Percentiles rank a stretch among this genome's conserved stretches.
Evolutionary conservation across 805 yeast species (phyloP).

Genomic region (Schwanniomyces yamadae): DNA sequence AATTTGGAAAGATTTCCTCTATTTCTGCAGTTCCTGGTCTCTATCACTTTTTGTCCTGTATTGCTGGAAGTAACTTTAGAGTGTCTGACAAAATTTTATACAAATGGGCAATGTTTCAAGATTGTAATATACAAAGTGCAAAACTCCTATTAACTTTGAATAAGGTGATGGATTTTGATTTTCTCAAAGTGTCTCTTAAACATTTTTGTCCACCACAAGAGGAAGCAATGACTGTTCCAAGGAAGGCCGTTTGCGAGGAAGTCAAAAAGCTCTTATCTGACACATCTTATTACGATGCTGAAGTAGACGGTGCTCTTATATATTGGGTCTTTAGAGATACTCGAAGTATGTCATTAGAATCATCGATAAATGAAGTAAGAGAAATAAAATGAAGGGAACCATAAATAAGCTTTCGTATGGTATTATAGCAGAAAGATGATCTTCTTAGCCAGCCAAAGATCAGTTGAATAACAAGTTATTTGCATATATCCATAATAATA

Average conservation of each 20-base stretch:
- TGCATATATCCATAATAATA: too few relatives aligned
- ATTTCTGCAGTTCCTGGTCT: conserved; percentile 21
- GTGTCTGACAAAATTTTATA: conserved; percentile 13
- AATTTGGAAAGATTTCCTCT: conserved; percentile 13
- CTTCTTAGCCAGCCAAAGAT: too few relatives aligned
- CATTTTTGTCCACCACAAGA: conserved; percentile 12
- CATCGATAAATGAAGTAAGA: neutral
- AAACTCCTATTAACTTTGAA: conserved; percentile 14
- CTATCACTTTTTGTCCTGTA: conserved; percentile 19
- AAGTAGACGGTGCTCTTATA: conserved; percentile 19
- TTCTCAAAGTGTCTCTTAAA: conserved; percentile 14
- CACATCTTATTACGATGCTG: conserved; percentile 11
- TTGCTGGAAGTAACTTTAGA: conserved; percentile 21
- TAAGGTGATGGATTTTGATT: conserved; percentile 20
- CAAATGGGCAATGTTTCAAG: conserved; percentile 17
- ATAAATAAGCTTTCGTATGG: too few relatives aligned
- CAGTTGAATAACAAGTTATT: too few relatives aligned
- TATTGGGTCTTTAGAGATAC: conserved; percentile 25
- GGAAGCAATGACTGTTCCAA: conserved; percentile 5
- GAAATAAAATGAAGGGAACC: conserved; percentile 4
- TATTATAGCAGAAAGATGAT: too few relatives aligned
- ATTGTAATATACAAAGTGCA: conserved; percentile 16
- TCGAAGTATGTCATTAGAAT: conserved; percentile 20
- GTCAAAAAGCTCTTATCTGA: conserved; percentile 8
- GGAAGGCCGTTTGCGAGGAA: conserved; percentile 5